Evolutionary conservation across 2,329 filamentous ascomycete genomes (phyloP).

Genomic region (Ramichloridium luteum): DNA sequence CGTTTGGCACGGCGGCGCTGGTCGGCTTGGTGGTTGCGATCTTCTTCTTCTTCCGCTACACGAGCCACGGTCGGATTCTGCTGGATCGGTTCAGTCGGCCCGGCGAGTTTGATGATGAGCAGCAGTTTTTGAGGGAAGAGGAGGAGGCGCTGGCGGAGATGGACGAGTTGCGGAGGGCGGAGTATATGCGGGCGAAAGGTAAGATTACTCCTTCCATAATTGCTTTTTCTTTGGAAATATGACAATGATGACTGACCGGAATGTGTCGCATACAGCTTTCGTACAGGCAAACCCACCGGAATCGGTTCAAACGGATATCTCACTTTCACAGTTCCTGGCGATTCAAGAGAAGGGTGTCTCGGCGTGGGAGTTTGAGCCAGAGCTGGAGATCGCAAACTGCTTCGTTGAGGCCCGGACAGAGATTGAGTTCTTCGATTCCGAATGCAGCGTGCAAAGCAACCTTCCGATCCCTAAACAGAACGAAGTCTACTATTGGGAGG

Average conservation of each 20-base stretch:
- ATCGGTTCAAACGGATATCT: conserved; percentile 92
- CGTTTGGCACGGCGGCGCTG: conserved; percentile 79
- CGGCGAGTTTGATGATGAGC: conserved; percentile 95
- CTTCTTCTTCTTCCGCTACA: conserved; percentile 91
- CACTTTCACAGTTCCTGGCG: conserved; percentile 88
- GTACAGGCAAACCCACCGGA: conserved; percentile 89
- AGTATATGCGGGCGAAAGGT: conserved; percentile 95
- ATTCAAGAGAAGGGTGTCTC: conserved; percentile 99
- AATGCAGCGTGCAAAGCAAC: conserved; percentile 95
- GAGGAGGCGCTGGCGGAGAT: conserved; percentile 87
- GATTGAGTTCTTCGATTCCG: conserved; percentile 97
- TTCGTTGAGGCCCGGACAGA: conserved; percentile 94
- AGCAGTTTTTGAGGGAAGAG: conserved; percentile 86
- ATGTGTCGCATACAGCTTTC: conserved; percentile 54
- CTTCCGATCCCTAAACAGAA: conserved; percentile 96
- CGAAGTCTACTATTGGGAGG: conserved; percentile 99
- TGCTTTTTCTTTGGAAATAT: no score
- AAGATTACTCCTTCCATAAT: no score
- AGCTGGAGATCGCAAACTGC: conserved; percentile 95
- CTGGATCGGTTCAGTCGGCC: conserved; percentile 86
- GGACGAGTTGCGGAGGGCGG: conserved; percentile 81
- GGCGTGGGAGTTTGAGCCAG: conserved; percentile 99
- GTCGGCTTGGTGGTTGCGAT: conserved; percentile 68
- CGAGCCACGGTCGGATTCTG: conserved; percentile 74
- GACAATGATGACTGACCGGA: no score